These are phyloP conservation scores for Wallacemonas collosoma DNA, from an alignment of 208 protist species.

Conservation along the genomic window DNA sequence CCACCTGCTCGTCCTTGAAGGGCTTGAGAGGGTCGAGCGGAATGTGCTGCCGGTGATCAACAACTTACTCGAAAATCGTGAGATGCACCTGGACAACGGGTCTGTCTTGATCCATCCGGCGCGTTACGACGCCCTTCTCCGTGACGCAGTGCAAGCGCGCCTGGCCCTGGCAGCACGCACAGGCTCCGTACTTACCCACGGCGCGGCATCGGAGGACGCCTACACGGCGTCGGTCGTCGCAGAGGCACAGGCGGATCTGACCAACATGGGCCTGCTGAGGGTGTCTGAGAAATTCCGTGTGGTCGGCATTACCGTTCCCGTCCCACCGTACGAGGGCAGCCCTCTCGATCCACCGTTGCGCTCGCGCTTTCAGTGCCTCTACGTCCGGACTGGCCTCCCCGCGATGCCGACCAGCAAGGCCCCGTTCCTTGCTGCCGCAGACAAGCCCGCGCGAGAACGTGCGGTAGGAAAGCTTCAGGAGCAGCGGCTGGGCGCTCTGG, in stretches of 20 bases:
- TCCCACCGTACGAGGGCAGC: slow-evolving; percentile 82
- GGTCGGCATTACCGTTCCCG: slow-evolving; percentile 94
- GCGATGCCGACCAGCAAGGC: slow-evolving; percentile 20
- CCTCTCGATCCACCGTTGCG: slow-evolving; percentile 88
- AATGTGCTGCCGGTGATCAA: slow-evolving; percentile 96
- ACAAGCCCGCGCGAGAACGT: slow-evolving; percentile 1
- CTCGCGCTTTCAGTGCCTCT: slow-evolving; percentile 86
- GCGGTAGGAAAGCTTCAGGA: slow-evolving; percentile 23
- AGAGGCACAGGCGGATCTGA: slow-evolving; percentile 57
- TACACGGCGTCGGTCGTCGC: slow-evolving; percentile 15
- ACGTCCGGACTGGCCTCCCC: slow-evolving; percentile 53
- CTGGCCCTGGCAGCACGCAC: slow-evolving; percentile 7
- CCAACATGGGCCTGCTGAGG: slow-evolving; percentile 79
- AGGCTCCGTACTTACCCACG: neutral
- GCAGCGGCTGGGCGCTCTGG: slow-evolving; percentile 35
- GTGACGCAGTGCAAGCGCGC: slow-evolving; percentile 34
- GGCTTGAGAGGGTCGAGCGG: slow-evolving; percentile 94
- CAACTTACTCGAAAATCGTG: slow-evolving; percentile 96
- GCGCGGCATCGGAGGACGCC: neutral
- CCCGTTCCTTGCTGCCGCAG: neutral
- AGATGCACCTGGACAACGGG: slow-evolving; percentile 96
- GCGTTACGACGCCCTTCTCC: slow-evolving; percentile 89
- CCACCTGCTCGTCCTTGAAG: slow-evolving; percentile 94
- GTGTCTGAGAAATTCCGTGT: slow-evolving; percentile 93
- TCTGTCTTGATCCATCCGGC: slow-evolving; percentile 85